A percentile compares a stretch with the other conserved stretches of the same genome.
Evolutionary conservation across 2,329 filamentous ascomycete genomes (phyloP).

Genomic region (Ceratocystis harringtonii): DNA sequence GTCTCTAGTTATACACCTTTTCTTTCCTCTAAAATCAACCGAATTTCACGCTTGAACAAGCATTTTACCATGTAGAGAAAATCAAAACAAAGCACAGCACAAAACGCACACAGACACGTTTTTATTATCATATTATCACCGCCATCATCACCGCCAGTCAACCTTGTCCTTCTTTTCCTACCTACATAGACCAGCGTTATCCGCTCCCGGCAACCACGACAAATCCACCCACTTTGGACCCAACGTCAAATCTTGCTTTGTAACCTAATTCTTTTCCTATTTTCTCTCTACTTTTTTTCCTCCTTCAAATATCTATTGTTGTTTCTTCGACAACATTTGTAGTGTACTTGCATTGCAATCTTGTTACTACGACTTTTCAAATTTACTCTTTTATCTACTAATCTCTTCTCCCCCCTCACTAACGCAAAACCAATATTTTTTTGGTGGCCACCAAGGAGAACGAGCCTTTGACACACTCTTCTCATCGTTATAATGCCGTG

Average conservation of each 20-base stretch:
- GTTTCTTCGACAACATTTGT: neutral
- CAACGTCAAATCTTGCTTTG: conserved; percentile 15
- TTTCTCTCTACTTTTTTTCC: neutral
- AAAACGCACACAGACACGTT: neutral
- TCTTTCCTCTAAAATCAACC: neutral
- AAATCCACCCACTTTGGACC: conserved; percentile 15
- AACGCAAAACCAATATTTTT: neutral
- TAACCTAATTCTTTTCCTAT: conserved; percentile 6
- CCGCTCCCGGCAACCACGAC: conserved; percentile 15
- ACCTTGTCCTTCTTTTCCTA: neutral
- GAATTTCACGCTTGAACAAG: neutral
- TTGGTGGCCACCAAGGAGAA: neutral
- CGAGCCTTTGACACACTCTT: neutral
- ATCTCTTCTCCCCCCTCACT: neutral
- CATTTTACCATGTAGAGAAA: neutral
- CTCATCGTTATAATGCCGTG: conserved; percentile 53
- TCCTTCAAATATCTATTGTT: neutral
- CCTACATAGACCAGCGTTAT: conserved; percentile 10
- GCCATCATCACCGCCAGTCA: neutral
- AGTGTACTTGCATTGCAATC: neutral
- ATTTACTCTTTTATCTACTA: conserved; percentile 2
- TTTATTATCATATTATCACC: conserved; percentile 5
- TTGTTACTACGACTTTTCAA: neutral
- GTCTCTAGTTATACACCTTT: neutral
- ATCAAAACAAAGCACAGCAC: neutral